A percentile compares a stretch with the other conserved stretches of the same genome.
Conservation (phyloP, 306 rosid species). For the Trifolium repens region DNA sequence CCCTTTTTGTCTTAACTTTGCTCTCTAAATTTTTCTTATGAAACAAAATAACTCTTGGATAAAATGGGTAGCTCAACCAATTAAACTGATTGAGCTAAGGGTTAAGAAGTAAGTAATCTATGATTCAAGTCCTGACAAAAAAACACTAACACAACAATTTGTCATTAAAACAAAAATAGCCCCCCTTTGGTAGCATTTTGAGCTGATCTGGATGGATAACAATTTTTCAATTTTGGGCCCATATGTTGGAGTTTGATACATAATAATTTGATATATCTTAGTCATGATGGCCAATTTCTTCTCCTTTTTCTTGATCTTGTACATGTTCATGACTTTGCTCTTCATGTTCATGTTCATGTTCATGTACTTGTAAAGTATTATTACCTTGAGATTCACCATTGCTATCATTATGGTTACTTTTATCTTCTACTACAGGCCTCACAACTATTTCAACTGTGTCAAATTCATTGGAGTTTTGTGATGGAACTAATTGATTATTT, state of each 20-base stretch:
- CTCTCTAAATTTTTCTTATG: neutral
- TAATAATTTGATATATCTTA: neutral
- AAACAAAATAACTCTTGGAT: neutral
- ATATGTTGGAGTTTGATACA: neutral
- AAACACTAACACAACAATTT: too few species aligned
- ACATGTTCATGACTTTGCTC: neutral
- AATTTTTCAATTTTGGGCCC: neutral
- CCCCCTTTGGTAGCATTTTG: neutral
- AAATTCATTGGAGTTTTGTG: slow-evolving; percentile 7
- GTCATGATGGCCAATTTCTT: neutral
- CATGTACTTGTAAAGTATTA: neutral
- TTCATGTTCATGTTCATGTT: neutral
- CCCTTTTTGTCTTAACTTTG: neutral
- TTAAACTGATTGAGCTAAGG: too few species aligned
- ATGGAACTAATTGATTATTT: slow-evolving; percentile 30
- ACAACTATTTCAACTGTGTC: slow-evolving; percentile 9
- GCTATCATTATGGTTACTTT: neutral
- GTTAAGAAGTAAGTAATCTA: too few species aligned
- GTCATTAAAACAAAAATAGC: neutral
- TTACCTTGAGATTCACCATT: neutral
- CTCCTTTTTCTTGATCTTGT: neutral
- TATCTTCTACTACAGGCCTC: slow-evolving; percentile 2
- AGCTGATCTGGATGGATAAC: neutral
- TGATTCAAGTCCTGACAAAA: too few species aligned
- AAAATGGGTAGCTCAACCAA: too few species aligned